A percentile compares a stretch with the other conserved stretches of the same genome.
Conservation (phyloP, 2,329 filamentous ascomycete species). For the Dactylellina cionopaga region DNA sequence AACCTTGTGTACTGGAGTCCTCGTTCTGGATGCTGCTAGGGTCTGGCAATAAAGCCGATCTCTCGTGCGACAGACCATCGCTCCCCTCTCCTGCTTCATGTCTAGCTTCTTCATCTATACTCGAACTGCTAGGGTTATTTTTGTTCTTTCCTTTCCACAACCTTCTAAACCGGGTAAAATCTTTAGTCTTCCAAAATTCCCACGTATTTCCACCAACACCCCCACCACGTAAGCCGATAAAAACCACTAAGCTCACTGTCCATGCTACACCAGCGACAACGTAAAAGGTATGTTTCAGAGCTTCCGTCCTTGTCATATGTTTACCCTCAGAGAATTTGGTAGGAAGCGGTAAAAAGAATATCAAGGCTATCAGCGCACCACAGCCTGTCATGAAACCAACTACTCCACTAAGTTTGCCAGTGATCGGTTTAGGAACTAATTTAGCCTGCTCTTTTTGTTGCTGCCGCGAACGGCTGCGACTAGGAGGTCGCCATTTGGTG, state of each 20-base stretch:
- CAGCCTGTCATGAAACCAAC: slow-evolving; percentile 93
- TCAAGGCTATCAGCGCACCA: slow-evolving; percentile 84
- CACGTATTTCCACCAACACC: slow-evolving; percentile 41
- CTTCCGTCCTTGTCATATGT: slow-evolving; percentile 76
- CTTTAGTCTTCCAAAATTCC: slow-evolving; percentile 31
- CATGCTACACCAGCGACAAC: slow-evolving; percentile 79
- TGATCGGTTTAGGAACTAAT: slow-evolving; percentile 63
- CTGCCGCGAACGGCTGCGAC: slow-evolving; percentile 44
- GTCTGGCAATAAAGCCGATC: slow-evolving; percentile 20
- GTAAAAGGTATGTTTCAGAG: slow-evolving; percentile 87
- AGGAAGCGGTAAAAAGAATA: slow-evolving; percentile 85
- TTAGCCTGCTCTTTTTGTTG: slow-evolving; percentile 44
- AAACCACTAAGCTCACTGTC: slow-evolving; percentile 77
- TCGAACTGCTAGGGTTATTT: background rate
- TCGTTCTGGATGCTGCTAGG: slow-evolving; percentile 31
- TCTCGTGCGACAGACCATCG: background rate
- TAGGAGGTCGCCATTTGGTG: slow-evolving; percentile 32
- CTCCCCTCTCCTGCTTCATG: background rate
- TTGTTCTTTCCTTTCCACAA: slow-evolving; percentile 4
- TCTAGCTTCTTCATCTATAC: slow-evolving; percentile 20
- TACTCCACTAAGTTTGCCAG: slow-evolving; percentile 76
- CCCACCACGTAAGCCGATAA: slow-evolving; percentile 73
- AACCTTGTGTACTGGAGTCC: background rate
- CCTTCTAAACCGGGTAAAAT: background rate
- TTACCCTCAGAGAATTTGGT: slow-evolving; percentile 77